These are phyloP conservation scores for Tulasnella sp. DNA, from an alignment of 768 basidiomycete genomes.

Conservation along the genomic window DNA sequence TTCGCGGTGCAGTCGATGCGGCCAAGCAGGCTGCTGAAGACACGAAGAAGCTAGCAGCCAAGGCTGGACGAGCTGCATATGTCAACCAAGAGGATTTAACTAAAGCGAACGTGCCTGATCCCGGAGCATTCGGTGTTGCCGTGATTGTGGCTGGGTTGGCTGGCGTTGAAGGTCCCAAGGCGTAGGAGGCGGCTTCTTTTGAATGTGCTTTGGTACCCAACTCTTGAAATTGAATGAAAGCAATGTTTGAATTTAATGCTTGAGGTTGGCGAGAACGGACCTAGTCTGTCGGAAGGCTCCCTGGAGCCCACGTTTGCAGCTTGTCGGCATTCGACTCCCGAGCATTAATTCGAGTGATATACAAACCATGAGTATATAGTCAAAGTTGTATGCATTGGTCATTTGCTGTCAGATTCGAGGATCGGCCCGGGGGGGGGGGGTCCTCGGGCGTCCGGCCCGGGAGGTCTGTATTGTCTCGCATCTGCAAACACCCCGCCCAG, in stretches of 20 bases:
- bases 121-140: slow-evolving; percentile 89
- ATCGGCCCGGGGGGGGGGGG: too few relatives aligned
- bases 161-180: not conserved
- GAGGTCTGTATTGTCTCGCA: too few relatives aligned
- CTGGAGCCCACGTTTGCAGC: too few relatives aligned
- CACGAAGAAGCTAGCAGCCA: slow-evolving; percentile 74
- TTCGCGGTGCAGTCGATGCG: slow-evolving; percentile 51
- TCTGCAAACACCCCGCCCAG: too few relatives aligned
- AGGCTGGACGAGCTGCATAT: slow-evolving; percentile 86
- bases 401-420: too few relatives aligned
- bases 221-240: not conserved
- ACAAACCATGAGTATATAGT: too few relatives aligned
- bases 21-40: slow-evolving; percentile 64
- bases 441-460: too few relatives aligned
- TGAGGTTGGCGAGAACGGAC: not conserved
- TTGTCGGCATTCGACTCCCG: too few relatives aligned
- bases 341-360: too few relatives aligned
- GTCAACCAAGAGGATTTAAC: slow-evolving; percentile 65
- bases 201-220: not conserved
- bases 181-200: not conserved
- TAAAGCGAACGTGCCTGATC: slow-evolving; percentile 67
- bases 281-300: too few relatives aligned
- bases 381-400: too few relatives aligned
- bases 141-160: slow-evolving; percentile 55
- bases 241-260: not conserved